Evolutionary conservation across 495 filamentous ascomycete species (phyloP).

Genomic region (Lasiosphaeria hispida): DNA sequence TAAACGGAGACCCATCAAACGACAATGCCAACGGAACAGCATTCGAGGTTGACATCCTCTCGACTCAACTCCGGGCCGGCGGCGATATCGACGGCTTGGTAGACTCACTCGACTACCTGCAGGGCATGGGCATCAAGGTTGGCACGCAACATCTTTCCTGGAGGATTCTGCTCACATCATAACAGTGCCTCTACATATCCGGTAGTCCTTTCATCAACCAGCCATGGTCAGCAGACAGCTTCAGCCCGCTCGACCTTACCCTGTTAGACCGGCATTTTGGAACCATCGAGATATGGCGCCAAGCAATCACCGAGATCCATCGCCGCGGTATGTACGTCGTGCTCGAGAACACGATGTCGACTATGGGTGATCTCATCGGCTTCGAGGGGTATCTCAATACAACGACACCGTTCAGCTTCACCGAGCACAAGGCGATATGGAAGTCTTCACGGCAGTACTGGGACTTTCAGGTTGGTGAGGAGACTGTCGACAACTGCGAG

Average conservation of each 20-base stretch:
- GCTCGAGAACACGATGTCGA: slow-evolving; percentile 68
- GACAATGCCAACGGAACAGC: slow-evolving; percentile 65
- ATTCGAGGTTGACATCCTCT: slow-evolving; percentile 63
- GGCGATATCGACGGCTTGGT: slow-evolving; percentile 63
- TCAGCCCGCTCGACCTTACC: slow-evolving; percentile 36
- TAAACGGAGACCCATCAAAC: slow-evolving; percentile 68
- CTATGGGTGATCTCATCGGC: slow-evolving; percentile 65
- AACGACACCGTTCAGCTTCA: slow-evolving; percentile 54
- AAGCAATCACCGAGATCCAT: slow-evolving; percentile 62
- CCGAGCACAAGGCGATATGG: slow-evolving; percentile 56
- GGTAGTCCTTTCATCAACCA: slow-evolving; percentile 48
- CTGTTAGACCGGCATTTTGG: slow-evolving; percentile 31
- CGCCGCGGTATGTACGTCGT: slow-evolving; percentile 68
- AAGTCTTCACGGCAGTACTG: slow-evolving; percentile 57
- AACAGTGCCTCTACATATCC: slow-evolving; percentile 54
- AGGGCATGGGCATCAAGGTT: slow-evolving; percentile 65
- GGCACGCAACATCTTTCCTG: not conserved
- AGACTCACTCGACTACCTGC: slow-evolving; percentile 68
- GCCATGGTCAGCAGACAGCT: slow-evolving; percentile 54
- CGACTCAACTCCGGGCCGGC: slow-evolving; percentile 66
- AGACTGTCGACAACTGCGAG: slow-evolving; percentile 48
- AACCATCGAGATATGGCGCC: slow-evolving; percentile 60
- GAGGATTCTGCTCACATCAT: too few relatives aligned
- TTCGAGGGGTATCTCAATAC: slow-evolving; percentile 64
- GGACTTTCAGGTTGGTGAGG: slow-evolving; percentile 59